Evolutionary conservation across 192 early-diverging fungal genomes (phyloP).

Genomic region (Diversispora eburnea): DNA sequence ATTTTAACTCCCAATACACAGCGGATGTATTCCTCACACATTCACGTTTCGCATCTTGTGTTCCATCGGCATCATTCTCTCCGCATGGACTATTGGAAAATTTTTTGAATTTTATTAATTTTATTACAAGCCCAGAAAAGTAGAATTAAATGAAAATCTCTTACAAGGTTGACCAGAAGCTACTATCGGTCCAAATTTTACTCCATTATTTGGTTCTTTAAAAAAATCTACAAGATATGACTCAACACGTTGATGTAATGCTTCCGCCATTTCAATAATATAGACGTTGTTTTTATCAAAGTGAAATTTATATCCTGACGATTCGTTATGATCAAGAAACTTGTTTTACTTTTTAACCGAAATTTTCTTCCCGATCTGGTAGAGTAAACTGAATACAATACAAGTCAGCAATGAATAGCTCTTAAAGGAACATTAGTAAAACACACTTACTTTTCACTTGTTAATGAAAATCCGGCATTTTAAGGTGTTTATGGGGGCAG

Average conservation of each 20-base stretch:
- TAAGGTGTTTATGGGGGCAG: background rate
- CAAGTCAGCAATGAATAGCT: slow-evolving; percentile 15
- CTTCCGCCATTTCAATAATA: slow-evolving; percentile 20
- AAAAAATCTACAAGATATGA: slow-evolving; percentile 1
- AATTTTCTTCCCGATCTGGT: slow-evolving; percentile 14
- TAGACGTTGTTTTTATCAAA: slow-evolving; percentile 14
- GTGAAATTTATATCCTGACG: slow-evolving; percentile 19
- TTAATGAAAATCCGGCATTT: slow-evolving; percentile 11
- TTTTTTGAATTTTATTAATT: slow-evolving; percentile 12
- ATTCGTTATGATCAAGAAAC: slow-evolving; percentile 20
- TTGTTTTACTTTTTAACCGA: slow-evolving; percentile 18
- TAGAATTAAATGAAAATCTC: slow-evolving; percentile 11
- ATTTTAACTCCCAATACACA: slow-evolving; percentile 22
- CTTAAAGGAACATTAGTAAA: slow-evolving; percentile 22
- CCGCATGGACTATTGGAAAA: no score
- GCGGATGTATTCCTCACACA: slow-evolving; percentile 2
- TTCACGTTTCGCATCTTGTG: slow-evolving; percentile 8
- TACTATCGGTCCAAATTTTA: background rate
- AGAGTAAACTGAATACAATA: slow-evolving; percentile 21
- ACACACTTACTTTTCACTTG: slow-evolving; percentile 13
- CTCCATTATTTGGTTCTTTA: slow-evolving; percentile 11
- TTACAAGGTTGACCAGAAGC: slow-evolving; percentile 18
- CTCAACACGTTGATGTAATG: slow-evolving; percentile 4
- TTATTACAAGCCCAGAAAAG: slow-evolving; percentile 10
- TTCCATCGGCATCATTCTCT: slow-evolving; percentile 1